Percentiles rank a stretch among this genome's conserved stretches.
Evolutionary conservation across 768 basidiomycete genomes (phyloP).

Genomic region (Lepiota brunneoincarnata): DNA sequence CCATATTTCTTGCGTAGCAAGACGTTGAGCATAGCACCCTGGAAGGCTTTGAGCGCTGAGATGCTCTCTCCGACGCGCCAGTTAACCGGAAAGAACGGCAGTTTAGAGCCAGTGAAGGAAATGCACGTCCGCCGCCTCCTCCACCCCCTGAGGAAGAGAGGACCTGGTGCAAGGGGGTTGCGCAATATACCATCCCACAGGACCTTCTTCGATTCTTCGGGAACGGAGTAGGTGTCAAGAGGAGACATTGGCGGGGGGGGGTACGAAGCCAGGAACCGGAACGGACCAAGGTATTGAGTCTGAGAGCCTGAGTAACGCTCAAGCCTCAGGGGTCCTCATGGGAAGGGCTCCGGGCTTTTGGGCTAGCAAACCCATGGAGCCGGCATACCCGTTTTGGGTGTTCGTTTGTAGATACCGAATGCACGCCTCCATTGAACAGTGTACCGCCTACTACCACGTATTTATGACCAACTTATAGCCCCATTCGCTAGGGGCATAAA

Average conservation of each 20-base stretch:
- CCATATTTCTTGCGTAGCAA: slow-evolving; percentile 21
- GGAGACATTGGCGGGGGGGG: not conserved
- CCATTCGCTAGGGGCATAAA: too few species aligned
- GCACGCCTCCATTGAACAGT: too few species aligned
- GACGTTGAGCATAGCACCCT: slow-evolving; percentile 23
- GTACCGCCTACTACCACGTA: too few species aligned
- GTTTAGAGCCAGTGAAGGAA: slow-evolving; percentile 14
- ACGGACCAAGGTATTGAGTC: too few species aligned
- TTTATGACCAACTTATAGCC: too few species aligned
- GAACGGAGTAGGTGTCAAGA: slow-evolving; percentile 12
- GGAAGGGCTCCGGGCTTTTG: too few species aligned
- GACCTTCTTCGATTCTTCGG: slow-evolving; percentile 7
- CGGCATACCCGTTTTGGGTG: too few species aligned
- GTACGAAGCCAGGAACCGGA: too few species aligned
- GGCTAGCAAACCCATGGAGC: too few species aligned
- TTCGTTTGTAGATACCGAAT: too few species aligned
- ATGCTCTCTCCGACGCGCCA: slow-evolving; percentile 27
- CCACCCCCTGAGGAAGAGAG: slow-evolving; percentile 12
- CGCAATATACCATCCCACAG: slow-evolving; percentile 14
- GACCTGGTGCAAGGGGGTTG: slow-evolving; percentile 12
- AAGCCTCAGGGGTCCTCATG: too few species aligned
- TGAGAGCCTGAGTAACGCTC: too few species aligned
- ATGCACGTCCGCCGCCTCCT: slow-evolving; percentile 14
- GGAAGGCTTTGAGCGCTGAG: slow-evolving; percentile 24
- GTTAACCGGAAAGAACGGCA: slow-evolving; percentile 20